These are phyloP conservation scores for Trichocladium uniseriatum DNA, from an alignment of 495 filamentous ascomycete species.

Conservation along the genomic window DNA sequence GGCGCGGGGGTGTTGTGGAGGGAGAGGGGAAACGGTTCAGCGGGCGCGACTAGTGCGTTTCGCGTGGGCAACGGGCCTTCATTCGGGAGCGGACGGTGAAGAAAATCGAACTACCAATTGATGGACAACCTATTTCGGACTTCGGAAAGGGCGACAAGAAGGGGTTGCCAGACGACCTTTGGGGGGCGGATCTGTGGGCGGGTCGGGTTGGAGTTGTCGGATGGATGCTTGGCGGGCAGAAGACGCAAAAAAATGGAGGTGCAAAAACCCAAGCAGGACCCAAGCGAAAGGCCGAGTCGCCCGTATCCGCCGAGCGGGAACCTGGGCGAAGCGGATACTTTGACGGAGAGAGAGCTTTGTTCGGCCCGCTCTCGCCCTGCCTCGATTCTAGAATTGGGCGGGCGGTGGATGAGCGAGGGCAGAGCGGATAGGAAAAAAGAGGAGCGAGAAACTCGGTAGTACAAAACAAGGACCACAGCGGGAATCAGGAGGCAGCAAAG, in stretches of 20 bases:
- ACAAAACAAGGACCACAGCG: not conserved
- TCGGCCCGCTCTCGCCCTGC: not conserved
- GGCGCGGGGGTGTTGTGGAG: not conserved
- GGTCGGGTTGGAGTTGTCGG: not conserved
- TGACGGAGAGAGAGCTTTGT: not conserved
- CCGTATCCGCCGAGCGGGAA: not conserved
- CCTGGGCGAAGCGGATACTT: constrained; percentile 1
- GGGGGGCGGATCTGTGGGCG: constrained; percentile 3
- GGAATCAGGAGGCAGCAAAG: not conserved
- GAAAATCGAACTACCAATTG: not conserved
- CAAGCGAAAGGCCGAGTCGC: constrained; percentile 2
- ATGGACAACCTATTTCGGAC: not conserved
- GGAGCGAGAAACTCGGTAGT: not conserved
- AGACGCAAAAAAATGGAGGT: constrained; percentile 1
- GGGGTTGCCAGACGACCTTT: not conserved
- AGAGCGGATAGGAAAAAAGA: not conserved
- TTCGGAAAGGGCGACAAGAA: not conserved
- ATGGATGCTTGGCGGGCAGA: constrained; percentile 1
- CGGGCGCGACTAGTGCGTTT: not conserved
- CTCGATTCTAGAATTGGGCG: not conserved
- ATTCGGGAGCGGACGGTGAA: not conserved
- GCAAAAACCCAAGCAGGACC: constrained; percentile 1
- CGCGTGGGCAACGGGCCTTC: not conserved
- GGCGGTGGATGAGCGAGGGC: not conserved
- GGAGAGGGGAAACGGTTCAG: not conserved